These are phyloP conservation scores for Ceratocystis colombiana DNA, from an alignment of 2,329 filamentous ascomycete species.

Conservation along the genomic window DNA sequence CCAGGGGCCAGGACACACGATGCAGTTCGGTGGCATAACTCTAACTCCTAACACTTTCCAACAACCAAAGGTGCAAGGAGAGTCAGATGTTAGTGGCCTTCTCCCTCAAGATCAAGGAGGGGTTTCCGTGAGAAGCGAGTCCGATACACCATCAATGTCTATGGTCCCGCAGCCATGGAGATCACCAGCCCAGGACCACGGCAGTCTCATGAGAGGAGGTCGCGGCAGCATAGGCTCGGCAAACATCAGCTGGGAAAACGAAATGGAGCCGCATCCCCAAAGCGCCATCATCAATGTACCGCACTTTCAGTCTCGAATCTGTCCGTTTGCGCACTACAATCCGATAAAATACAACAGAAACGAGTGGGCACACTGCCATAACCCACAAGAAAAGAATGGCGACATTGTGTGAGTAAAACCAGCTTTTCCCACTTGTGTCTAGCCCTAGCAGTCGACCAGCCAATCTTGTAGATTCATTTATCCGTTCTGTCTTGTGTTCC, in stretches of 20 bases:
- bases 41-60: constrained; percentile 7
- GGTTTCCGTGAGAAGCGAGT: neutral
- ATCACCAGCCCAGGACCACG: constrained; percentile 6
- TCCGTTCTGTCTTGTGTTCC: neutral
- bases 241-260: constrained; percentile 18
- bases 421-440: neutral
- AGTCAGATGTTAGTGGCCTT: constrained; percentile 1
- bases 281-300: constrained; percentile 1
- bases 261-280: constrained; percentile 11
- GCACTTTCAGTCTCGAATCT: constrained; percentile 20
- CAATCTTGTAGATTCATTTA: neutral
- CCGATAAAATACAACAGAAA: constrained; percentile 19
- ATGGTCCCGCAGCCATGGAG: constrained; percentile 8
- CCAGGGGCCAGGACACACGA: constrained; percentile 3
- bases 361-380: constrained; percentile 24
- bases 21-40: neutral
- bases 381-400: constrained; percentile 25
- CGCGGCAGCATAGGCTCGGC: constrained; percentile 17
- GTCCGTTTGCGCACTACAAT: constrained; percentile 24
- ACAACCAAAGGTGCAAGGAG: constrained; percentile 11
- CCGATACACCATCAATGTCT: constrained; percentile 2
- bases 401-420: constrained; percentile 24
- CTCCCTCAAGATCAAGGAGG: constrained; percentile 13
- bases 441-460: neutral
- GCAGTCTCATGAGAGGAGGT: neutral